Evolutionary conservation across 2,329 filamentous ascomycete species (phyloP).

Genomic region (Stagonosporopsis vannaccii): DNA sequence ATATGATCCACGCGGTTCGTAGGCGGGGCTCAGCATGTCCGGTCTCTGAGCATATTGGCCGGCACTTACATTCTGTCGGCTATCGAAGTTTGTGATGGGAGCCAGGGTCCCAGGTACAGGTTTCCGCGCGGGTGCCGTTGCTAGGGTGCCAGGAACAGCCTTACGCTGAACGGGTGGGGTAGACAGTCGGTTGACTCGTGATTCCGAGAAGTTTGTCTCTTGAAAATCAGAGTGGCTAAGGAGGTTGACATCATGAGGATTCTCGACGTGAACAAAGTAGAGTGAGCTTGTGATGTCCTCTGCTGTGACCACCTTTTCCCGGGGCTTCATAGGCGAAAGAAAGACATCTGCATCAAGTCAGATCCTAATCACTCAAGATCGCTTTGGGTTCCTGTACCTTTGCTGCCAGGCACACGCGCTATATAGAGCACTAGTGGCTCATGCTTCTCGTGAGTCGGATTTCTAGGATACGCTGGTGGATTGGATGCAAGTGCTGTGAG

Average conservation of each 20-base stretch:
- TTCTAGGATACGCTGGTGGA: slow-evolving; percentile 84
- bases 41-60: slow-evolving; percentile 27
- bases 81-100: slow-evolving; percentile 35
- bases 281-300: slow-evolving; percentile 87
- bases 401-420: slow-evolving; percentile 87
- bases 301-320: slow-evolving; percentile 84
- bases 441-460: slow-evolving; percentile 71
- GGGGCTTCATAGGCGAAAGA: slow-evolving; percentile 87
- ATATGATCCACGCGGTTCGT: slow-evolving; percentile 34
- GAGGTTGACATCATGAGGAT: slow-evolving; percentile 60
- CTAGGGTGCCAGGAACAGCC: slow-evolving; percentile 29
- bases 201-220: slow-evolving; percentile 21
- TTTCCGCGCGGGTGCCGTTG: slow-evolving; percentile 32
- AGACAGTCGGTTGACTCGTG: slow-evolving; percentile 22
- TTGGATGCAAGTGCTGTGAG: slow-evolving; percentile 84
- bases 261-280: slow-evolving; percentile 87
- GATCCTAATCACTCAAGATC: background rate
- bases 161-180: slow-evolving; percentile 41
- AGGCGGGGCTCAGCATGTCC: slow-evolving; percentile 26
- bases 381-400: slow-evolving; percentile 64
- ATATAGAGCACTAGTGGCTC: slow-evolving; percentile 87
- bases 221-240: slow-evolving; percentile 25
- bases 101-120: slow-evolving; percentile 39
- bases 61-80: slow-evolving; percentile 38
- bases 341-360: slow-evolving; percentile 74